Percentiles rank a stretch among this genome's conserved stretches.
Evolutionary conservation across 2,329 filamentous ascomycete species (phyloP).

Genomic region (Fusarium decemcellulare): DNA sequence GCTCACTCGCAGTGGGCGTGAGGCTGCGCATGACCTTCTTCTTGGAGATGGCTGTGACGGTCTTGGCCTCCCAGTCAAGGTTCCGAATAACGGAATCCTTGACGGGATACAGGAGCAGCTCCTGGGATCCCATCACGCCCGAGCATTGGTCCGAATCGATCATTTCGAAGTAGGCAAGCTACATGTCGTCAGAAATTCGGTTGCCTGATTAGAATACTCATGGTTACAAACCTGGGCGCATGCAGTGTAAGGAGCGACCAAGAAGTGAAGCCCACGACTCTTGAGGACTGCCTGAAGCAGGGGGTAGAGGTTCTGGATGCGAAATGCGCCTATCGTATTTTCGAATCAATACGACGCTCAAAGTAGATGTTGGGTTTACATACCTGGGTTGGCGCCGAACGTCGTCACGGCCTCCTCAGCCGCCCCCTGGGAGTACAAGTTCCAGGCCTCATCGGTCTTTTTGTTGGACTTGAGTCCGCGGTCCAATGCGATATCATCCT

Average conservation of each 20-base stretch:
- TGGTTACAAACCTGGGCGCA: conserved; percentile 79
- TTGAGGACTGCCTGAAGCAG: conserved; percentile 82
- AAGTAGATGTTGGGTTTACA: conserved; percentile 26
- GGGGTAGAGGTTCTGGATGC: conserved; percentile 80
- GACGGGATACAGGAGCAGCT: conserved; percentile 88
- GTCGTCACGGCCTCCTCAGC: conserved; percentile 85
- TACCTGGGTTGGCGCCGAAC: conserved; percentile 87
- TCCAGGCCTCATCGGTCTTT: conserved; percentile 86
- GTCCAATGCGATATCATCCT: conserved; percentile 78
- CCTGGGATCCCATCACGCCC: conserved; percentile 86
- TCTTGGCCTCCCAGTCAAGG: conserved; percentile 78
- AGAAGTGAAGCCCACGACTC: conserved; percentile 78
- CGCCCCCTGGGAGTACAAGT: conserved; percentile 84
- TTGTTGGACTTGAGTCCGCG: conserved; percentile 75
- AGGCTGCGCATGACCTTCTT: conserved; percentile 79
- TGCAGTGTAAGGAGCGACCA: conserved; percentile 90
- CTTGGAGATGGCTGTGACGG: conserved; percentile 75
- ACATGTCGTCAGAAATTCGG: conserved; percentile 32
- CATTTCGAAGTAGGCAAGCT: conserved; percentile 86
- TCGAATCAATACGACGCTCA: conserved; percentile 46
- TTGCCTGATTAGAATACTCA: neutral
- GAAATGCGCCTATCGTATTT: conserved; percentile 72
- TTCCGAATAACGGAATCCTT: conserved; percentile 78
- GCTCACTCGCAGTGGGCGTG: conserved; percentile 72
- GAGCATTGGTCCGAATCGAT: conserved; percentile 77